Percentiles rank a stretch among this genome's conserved stretches.
These are phyloP conservation scores for Lathyrus oleraceus DNA, from an alignment of 306 rosid genomes.

Conservation along the genomic window DNA sequence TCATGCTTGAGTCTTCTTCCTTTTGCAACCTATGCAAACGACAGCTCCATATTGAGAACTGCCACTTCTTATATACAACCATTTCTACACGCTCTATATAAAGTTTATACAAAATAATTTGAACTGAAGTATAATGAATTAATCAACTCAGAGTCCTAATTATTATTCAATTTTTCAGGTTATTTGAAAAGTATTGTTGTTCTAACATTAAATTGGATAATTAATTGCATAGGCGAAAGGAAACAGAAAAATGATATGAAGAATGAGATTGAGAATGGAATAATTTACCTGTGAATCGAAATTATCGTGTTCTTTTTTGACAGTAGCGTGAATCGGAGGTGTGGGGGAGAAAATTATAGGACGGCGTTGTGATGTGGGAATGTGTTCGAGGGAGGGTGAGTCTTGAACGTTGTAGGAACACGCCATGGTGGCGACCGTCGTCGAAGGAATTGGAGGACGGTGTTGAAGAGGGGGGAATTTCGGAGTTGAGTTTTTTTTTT, in stretches of 20 bases:
- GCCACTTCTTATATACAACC: conserved; percentile 28
- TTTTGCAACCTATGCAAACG: conserved; percentile 30
- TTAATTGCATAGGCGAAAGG: not conserved
- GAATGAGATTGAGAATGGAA: not conserved
- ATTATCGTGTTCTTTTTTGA: conserved; percentile 33
- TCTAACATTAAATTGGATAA: not conserved
- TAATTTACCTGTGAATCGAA: conserved; percentile 42
- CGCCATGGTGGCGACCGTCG: conserved; percentile 21
- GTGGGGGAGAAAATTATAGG: conserved; percentile 16
- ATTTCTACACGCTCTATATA: not conserved
- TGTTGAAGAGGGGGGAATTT: not conserved
- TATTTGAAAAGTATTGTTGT: not conserved
- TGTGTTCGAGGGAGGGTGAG: conserved; percentile 38
- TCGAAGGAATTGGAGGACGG: not conserved
- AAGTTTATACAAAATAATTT: not conserved
- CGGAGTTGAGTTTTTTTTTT: not conserved
- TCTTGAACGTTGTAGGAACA: conserved; percentile 23
- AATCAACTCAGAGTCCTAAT: too few species aligned
- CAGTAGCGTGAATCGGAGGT: conserved; percentile 10
- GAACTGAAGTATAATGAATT: not conserved
- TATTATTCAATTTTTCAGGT: conserved; percentile 4
- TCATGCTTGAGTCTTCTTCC: conserved; percentile 36
- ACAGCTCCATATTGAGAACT: conserved; percentile 29
- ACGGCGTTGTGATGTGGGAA: conserved; percentile 48
- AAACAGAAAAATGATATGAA: not conserved